These are phyloP conservation scores for Mycena sp. DNA, from an alignment of 1,284 basidiomycete species.

Conservation along the genomic window DNA sequence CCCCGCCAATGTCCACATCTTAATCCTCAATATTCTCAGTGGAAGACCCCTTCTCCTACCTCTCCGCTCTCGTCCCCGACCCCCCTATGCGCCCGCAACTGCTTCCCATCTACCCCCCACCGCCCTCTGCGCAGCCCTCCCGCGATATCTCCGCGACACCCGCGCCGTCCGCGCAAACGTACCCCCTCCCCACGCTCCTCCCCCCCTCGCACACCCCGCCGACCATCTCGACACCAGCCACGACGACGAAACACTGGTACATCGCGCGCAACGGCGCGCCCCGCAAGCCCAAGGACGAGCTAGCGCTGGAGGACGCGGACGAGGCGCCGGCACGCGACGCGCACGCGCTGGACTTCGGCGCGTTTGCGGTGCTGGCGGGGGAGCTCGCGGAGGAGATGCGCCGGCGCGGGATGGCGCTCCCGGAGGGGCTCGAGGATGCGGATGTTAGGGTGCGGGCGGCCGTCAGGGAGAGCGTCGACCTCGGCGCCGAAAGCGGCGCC, in stretches of 20 bases:
- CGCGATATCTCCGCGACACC: constrained; percentile 31
- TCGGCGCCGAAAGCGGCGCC: constrained; percentile 32
- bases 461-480: constrained; percentile 48
- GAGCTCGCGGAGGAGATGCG: constrained; percentile 58
- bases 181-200: constrained; percentile 29
- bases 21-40: constrained; percentile 51
- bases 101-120: constrained; percentile 62
- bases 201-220: constrained; percentile 30
- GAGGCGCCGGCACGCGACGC: constrained; percentile 57
- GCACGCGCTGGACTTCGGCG: constrained; percentile 67
- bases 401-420: constrained; percentile 40
- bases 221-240: constrained; percentile 32
- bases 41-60: constrained; percentile 78
- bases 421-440: constrained; percentile 42
- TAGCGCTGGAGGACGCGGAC: constrained; percentile 46
- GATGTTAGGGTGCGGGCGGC: constrained; percentile 45
- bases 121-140: constrained; percentile 28
- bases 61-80: constrained; percentile 71
- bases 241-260: constrained; percentile 45
- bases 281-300: constrained; percentile 61
- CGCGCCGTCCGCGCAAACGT: constrained; percentile 24
- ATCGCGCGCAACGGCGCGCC: constrained; percentile 48
- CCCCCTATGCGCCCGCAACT: constrained; percentile 61
- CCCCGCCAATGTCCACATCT: constrained; percentile 12
- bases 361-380: constrained; percentile 60